A percentile compares a stretch with the other conserved stretches of the same genome.
Conservation (phyloP, 495 filamentous ascomycete genomes). For the Aspergillus sclerotiicarbonarius region DNA sequence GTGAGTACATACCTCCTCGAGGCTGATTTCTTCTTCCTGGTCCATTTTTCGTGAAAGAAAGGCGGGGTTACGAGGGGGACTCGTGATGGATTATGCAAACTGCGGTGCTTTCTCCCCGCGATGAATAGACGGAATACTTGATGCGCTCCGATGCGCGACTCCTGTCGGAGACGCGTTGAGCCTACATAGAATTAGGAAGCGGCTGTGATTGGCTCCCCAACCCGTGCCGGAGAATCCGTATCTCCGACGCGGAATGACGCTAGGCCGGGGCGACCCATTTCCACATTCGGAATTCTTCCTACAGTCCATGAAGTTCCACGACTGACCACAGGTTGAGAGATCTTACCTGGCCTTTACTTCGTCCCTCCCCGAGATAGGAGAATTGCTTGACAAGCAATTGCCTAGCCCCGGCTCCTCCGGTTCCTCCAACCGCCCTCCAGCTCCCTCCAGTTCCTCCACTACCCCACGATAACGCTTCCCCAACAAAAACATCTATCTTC, state of each 20-base stretch:
- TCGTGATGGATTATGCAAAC: background rate
- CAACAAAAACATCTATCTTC: too few species aligned
- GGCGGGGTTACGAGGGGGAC: background rate
- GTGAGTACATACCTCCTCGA: slow-evolving; percentile 37
- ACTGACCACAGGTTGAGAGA: background rate
- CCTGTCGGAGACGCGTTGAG: slow-evolving; percentile 6
- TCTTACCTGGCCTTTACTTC: background rate
- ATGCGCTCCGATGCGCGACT: background rate
- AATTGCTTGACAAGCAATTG: background rate
- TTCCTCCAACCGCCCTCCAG: background rate
- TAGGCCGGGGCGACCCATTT: background rate
- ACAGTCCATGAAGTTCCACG: background rate
- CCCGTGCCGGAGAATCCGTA: background rate
- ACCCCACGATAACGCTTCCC: background rate
- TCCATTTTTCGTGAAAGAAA: slow-evolving; percentile 26
- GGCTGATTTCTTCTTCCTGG: slow-evolving; percentile 35
- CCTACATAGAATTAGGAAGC: background rate
- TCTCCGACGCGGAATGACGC: background rate
- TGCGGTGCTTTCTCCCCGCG: background rate
- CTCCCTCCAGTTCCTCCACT: background rate
- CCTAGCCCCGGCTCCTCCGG: background rate
- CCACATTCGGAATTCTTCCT: slow-evolving; percentile 5
- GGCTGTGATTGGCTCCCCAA: background rate
- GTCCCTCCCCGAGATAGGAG: background rate
- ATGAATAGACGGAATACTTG: background rate